Base-by-base conservation (phyloP, 202 grass and related monocot species). In the Alloteropsis angusta region DNA sequence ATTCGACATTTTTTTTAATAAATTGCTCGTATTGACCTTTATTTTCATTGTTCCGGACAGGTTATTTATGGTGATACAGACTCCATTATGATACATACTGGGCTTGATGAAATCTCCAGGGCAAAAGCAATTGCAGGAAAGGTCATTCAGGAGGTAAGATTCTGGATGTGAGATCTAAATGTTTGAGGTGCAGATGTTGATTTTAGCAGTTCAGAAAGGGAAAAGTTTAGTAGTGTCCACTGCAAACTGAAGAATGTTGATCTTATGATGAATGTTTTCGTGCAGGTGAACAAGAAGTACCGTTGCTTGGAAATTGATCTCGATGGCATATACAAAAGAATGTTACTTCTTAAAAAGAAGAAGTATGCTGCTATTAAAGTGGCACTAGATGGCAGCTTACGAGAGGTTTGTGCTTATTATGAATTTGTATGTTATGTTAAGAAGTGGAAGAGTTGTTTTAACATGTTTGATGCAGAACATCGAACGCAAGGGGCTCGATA, bases 331-430 rank as follows among this genome's bases (percentile, higher is more conserved):
- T 99, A 95, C 79, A 99, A 99, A 85, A 87, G 92, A 89, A 88
- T 99, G 88, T 71, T 99, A 58, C 96, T 99, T 89, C 90, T 99
- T 59, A 99, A 99, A 89, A 99, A 99, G 85, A 95, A 99, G 68
- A 99, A 99, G 83, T 99, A 99, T 87, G 96, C 96, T 56, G 96
- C 90, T 36, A 76, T 95, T 79, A 99, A 99, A 85, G 82, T 99
- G 79, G 38, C 93, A 79, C 60, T 70, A 32, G 86, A 88, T 86
- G 76, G 70, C 54, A 82, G 48, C 69, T 72, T 65, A 84, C 63
- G 84, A 63, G 87, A 87, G 81, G 87, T 87, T 76, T 54, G 68
- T 77, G 18, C 44, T 76, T 48, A 63, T 59, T 68, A 21, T 48
- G 13, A 60, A 56, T 88, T 70, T 61, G 35, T 16, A 68, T 63